These are phyloP conservation scores for Mycena albidolilacea DNA, from an alignment of 768 basidiomycete species.

Conservation along the genomic window DNA sequence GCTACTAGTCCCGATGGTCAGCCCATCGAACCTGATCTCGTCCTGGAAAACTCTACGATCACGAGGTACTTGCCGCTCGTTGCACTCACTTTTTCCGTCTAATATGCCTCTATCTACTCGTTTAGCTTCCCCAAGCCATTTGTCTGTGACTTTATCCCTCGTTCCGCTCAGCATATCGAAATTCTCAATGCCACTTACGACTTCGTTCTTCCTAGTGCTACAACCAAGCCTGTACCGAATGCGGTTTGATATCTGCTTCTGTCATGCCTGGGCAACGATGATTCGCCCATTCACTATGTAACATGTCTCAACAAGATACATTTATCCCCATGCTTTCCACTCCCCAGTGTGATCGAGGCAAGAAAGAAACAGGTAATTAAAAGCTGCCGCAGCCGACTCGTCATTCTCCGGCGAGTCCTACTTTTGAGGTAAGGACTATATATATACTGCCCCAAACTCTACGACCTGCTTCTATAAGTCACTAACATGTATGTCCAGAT, in stretches of 20 bases:
- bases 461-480: no score
- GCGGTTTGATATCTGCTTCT: conserved; percentile 14
- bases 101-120: conserved; percentile 15
- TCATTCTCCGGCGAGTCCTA: neutral
- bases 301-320: neutral
- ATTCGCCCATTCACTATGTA: no score
- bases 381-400: neutral
- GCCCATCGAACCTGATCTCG: conserved; percentile 21
- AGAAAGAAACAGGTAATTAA: neutral
- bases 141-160: conserved; percentile 18
- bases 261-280: neutral
- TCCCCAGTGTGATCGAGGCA: conserved; percentile 5
- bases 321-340: neutral
- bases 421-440: neutral
- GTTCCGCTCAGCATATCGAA: conserved; percentile 19
- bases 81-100: conserved; percentile 14
- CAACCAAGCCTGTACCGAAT: conserved; percentile 15
- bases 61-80: conserved; percentile 15
- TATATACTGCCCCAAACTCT: neutral
- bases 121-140: conserved; percentile 20
- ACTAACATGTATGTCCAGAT: no score
- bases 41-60: conserved; percentile 10
- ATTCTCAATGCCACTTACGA: conserved; percentile 19
- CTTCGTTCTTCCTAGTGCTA: conserved; percentile 17
- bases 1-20: conserved; percentile 20